Evolutionary conservation across 2,329 filamentous ascomycete species (phyloP), one percentile per base, ranked within the genome.

Genomic region (Ceratocystis diversiconidia): DNA sequence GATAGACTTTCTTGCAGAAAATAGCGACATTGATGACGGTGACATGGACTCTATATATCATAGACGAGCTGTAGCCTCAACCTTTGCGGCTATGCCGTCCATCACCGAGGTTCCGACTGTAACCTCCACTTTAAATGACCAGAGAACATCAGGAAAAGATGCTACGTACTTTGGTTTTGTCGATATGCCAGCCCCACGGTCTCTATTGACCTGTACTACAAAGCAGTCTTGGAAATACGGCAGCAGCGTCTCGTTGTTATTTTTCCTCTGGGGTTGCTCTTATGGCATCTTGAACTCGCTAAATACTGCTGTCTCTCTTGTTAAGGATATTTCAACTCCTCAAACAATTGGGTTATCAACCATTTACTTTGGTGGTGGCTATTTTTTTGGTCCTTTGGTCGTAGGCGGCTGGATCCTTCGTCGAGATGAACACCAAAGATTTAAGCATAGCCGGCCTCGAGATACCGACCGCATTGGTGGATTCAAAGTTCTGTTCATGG

Each of bases 251-350:
- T 89, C 88, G 0, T 81, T 92, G 5, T 78, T 96, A 0, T 95
- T 96, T 75, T 85, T 95, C 69, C 77, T 96, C 2, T 95, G 90
- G 91, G 92, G 92, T 0, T 87, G 96, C 66, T 91, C 90, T 0
- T 96, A 96, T 70, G 92, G 92, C 0, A 80, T 96, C 1, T 78
- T 96, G 5, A 90, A 94, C 71, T 87, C 86, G 0, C 80, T 96
- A 32, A 95, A 95, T 72, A 81, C 80, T 22, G 84, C 84, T 28
- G 85, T 90, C 63, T 83, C 86, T 44, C 72, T 75, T 12, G 81
- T 90, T 5, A 81, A 85, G 15, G 71, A 80, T 25, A 86, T 88
- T 79, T 81, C 78, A 0, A 74, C 78, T 0, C 79, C 82, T 5
- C 80, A 90, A 73, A 85, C 82, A 0, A 76, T 90, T 2, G 85